Evolutionary conservation across 2,329 filamentous ascomycete species (phyloP), one percentile per base, ranked within the genome.

Genomic region (Aspergillus amoenus): DNA sequence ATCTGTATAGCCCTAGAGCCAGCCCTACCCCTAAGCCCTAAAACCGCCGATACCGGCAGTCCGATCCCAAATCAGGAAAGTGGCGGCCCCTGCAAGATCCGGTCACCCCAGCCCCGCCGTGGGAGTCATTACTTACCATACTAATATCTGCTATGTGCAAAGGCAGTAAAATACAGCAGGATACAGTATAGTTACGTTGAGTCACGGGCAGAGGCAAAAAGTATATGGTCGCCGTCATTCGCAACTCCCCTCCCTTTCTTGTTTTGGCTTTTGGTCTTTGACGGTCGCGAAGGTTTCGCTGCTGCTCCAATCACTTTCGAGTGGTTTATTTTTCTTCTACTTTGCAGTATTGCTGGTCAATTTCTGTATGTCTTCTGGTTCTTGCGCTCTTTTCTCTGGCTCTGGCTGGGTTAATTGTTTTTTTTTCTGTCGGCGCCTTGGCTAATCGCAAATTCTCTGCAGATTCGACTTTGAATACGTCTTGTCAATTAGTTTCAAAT

Each of bases 211-310:
- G 30, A 21, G 40, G 40, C 24, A 37, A 46, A 44, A 44, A 24
- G 21, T 65, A 63, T 64, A 63, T 65, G 44, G 57, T 62, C 55
- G 53, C 51, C 50, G 21, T 50, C 52, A 55, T 43, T 44, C 59
- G 57, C 52, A 55, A 43, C 56, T 60, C 58, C 61, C 57, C 58
- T 60, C 58, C 59, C 42, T 58, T 62, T 55, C 52, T 64, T 66
- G 64, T 63, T 63, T 48, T 62, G 63, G 61, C 57, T 67, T 67
- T 66, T 64, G 61, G 61, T 65, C 58, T 66, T 66, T 66, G 64
- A 67, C 65, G 58, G 65, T 65, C 56, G 65, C 65, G 65, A 65
- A 43, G 18, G 59, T 60, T 63, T 67, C 64, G 64, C 64, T 52
- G 58, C 65, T 65, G 65, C 62, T 67, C 65, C 65, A 61, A 60